Base-by-base conservation (phyloP, 1,139 yeast species). In the Pneumocystis murina region DNA sequence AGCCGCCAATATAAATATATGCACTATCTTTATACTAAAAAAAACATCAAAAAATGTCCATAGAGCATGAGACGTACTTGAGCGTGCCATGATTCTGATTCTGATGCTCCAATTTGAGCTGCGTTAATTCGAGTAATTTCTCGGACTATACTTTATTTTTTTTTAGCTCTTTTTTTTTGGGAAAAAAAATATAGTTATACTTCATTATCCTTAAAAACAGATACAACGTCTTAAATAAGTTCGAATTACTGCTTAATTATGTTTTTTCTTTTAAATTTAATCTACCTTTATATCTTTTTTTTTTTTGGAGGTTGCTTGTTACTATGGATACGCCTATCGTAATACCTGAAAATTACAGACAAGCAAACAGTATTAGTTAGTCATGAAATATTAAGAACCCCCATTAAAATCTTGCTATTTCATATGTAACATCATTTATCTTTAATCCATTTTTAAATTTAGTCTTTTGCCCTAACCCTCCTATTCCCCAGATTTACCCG, bases 1-100 rank as follows among this genome's bases (percentile, higher is more conserved):
- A 73, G n/a, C 86, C 84, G 0, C 96, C 95, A 39, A 91, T 83
- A 70, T 61, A 78, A 72, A 63, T 61, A 28, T 64, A 65, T 28
- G 62, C 57, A 59, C 57, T 59, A 28, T 40, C 43, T 39, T 36
- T 58, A 28, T 54, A 33, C 59, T 20, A 28, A 59, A 24, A 40
- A 24, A 48, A 24, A 3, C 4, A 20, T 48, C 5, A 48, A 48
- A 12, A 24, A 5, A 48, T 6, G 10, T 24, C 10, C 4, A 8
- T 24, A 24, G 2, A 24, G 16, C 1, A 12, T 12, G 2, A 24
- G 3, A 24, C 24, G 4, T 3, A 48, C 55, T 16, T 48, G 55
- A 8, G 55, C 62, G 48, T 65, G 67, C 67, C 67, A 65, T 24
- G 66, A 64, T 35, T 60, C 66, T 36, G 62, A 62, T 55, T 64